A percentile compares a stretch with the other conserved stretches of the same genome.
These are phyloP conservation scores for Lactarius quietus DNA, from an alignment of 768 basidiomycete species.

Conservation along the genomic window DNA sequence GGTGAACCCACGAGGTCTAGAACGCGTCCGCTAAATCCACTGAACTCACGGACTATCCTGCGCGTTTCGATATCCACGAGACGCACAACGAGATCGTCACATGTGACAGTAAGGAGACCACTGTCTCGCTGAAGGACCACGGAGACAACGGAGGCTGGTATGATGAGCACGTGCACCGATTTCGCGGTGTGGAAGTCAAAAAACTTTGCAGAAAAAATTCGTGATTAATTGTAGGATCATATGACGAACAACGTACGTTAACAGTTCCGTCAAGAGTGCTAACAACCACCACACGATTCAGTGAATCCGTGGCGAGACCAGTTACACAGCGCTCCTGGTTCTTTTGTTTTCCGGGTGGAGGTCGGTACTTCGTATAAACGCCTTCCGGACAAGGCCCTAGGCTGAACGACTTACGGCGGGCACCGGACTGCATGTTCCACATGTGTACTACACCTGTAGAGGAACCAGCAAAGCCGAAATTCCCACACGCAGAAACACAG, in stretches of 20 bases:
- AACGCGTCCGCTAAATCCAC: slow-evolving; percentile 78
- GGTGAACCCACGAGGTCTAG: slow-evolving; percentile 73
- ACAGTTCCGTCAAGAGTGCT: slow-evolving; percentile 86
- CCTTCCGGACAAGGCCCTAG: slow-evolving; percentile 62
- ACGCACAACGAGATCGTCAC: slow-evolving; percentile 84
- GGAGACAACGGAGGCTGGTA: slow-evolving; percentile 68
- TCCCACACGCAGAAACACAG: slow-evolving; percentile 91
- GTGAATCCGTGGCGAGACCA: slow-evolving; percentile 79
- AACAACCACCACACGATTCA: slow-evolving; percentile 79
- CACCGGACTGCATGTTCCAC: slow-evolving; percentile 98
- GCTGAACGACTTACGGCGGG: slow-evolving; percentile 72
- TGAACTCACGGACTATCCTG: slow-evolving; percentile 83
- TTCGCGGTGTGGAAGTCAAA: slow-evolving; percentile 92
- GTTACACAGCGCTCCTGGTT: slow-evolving; percentile 57
- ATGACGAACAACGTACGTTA: slow-evolving; percentile 55
- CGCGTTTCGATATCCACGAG: slow-evolving; percentile 89
- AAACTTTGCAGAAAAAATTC: slow-evolving; percentile 52
- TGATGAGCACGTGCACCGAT: slow-evolving; percentile 59
- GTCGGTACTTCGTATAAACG: slow-evolving; percentile 39
- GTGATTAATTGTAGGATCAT: slow-evolving; percentile 6
- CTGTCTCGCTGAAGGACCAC: slow-evolving; percentile 80
- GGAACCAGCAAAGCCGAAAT: slow-evolving; percentile 85
- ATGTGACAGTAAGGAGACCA: slow-evolving; percentile 75
- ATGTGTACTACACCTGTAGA: slow-evolving; percentile 76
- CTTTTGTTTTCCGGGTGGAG: slow-evolving; percentile 39